Evolutionary conservation across 2,329 filamentous ascomycete species (phyloP).

Genomic region (Botrytis fabae): DNA sequence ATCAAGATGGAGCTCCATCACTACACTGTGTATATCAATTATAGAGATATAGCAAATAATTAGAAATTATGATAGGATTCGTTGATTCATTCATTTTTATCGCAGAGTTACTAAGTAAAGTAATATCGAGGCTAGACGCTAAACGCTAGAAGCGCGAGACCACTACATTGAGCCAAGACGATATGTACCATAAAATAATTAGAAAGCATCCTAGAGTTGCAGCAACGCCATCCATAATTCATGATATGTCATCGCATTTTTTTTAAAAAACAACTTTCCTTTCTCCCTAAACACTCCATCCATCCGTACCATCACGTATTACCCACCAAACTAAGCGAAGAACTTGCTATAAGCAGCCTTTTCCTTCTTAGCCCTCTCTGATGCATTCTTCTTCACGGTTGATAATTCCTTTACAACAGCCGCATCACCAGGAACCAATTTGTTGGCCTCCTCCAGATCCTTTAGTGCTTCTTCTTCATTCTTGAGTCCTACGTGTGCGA

Average conservation of each 20-base stretch:
- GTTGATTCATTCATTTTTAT: not conserved
- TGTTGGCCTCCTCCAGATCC: conserved; percentile 73
- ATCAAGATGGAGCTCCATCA: not conserved
- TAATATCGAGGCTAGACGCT: conserved; percentile 9
- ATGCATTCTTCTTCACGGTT: conserved; percentile 73
- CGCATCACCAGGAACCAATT: conserved; percentile 71
- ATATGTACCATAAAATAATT: conserved; percentile 5
- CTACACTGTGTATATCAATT: not conserved
- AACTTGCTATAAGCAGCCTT: conserved; percentile 93
- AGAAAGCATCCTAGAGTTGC: not conserved
- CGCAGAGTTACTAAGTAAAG: not conserved
- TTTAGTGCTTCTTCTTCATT: conserved; percentile 80
- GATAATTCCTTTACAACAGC: conserved; percentile 74
- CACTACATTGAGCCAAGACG: not conserved
- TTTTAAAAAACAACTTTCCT: not conserved
- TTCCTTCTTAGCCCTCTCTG: conserved; percentile 78
- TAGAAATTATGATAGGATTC: too few species aligned
- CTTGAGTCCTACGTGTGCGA: conserved; percentile 74
- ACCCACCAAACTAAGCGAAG: conserved; percentile 52
- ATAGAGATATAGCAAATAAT: not conserved
- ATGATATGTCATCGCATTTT: not conserved
- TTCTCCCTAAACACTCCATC: not conserved
- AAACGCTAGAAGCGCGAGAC: not conserved
- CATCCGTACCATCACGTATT: not conserved
- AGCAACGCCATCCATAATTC: conserved; percentile 14